Base-by-base conservation (phyloP, 225 moss, liverwort and hornwort genomes). In the Pseudisothecium myosuroides region DNA sequence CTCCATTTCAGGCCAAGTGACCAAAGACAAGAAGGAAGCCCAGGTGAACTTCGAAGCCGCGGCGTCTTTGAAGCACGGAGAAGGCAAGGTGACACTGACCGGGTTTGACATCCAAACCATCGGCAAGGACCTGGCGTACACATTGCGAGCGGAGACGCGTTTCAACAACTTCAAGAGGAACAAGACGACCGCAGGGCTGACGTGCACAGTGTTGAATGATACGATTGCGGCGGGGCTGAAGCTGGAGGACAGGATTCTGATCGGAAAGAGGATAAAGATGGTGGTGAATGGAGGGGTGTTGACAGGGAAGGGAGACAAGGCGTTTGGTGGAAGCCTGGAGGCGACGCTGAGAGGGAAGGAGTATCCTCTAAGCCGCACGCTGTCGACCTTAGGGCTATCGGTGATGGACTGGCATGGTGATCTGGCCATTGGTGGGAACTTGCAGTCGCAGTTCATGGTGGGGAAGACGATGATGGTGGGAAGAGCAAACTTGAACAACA, bases 371-470 rank as follows among this genome's bases (percentile, higher is more conserved):
- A 91, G 91, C 87, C 92, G 90, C 34, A 94, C 92, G 17, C 69
- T 94, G 68, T 93, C 94, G 52, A 94, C 94, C 7, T 55, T 94
- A 58, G 94, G 94, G 80, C 89, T 94, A 11, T 93, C 94, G 5
- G 92, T 94, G 80, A 94, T 94, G 94, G 92, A 94, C 86, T 94
- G 94, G 94, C 94, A 94, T 74, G 94, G 94, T 3, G 94, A 94
- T 60, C 92, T 94, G 59, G 94, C 94, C 11, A 90, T 94, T 39
- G 94, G 94, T 58, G 94, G 94, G 15, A 94, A 94, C 88, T 83
- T 94, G 91, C 94, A 94, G 90, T 94, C 94, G 36, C 94, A 94
- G 90, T 87, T 94, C 54, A 90, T 94, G 92, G 90, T 94, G 85
- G 92, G 94, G 83, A 94, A 93, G 89, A 94, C 94, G 85, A 91